Percentiles rank a stretch among this genome's conserved stretches.
Conservation (phyloP, 78 protist genomes). For the Dictyostelium capitatum region DNA sequence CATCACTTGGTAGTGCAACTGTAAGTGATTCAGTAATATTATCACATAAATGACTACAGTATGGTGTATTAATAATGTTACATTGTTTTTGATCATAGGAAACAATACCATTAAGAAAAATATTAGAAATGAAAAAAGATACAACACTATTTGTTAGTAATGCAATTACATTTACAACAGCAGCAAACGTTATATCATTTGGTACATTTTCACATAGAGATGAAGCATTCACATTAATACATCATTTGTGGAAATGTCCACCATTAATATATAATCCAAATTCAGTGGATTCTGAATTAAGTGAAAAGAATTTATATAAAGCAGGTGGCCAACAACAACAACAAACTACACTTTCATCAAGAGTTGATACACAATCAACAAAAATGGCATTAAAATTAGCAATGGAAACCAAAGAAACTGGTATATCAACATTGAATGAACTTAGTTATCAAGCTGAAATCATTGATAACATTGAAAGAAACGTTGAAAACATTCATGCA, state of each 20-base stretch:
- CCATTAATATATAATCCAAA: constrained; percentile 59
- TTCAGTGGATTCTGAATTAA: background rate
- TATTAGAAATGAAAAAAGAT: constrained; percentile 65
- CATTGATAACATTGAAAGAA: constrained; percentile 53
- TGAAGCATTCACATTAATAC: constrained; percentile 45
- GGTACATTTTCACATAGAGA: constrained; percentile 73
- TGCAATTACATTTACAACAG: constrained; percentile 58
- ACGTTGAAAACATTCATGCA: constrained; percentile 62
- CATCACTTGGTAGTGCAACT: constrained; percentile 44
- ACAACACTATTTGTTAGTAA: constrained; percentile 51
- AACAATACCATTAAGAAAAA: constrained; percentile 61
- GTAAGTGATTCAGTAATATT: too few species aligned
- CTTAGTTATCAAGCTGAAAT: constrained; percentile 57
- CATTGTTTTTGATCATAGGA: too few species aligned
- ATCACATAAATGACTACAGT: too few species aligned
- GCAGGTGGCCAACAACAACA: background rate
- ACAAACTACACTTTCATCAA: constrained; percentile 37
- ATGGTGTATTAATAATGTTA: too few species aligned
- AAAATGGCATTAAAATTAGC: constrained; percentile 64
- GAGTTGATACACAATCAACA: constrained; percentile 69
- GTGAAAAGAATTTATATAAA: background rate
- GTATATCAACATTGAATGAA: constrained; percentile 61
- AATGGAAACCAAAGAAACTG: constrained; percentile 50
- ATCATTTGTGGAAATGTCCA: constrained; percentile 80
- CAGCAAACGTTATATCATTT: constrained; percentile 49